These are phyloP conservation scores for Xylaria sp. DNA, from an alignment of 2,329 filamentous ascomycete species.

Conservation along the genomic window DNA sequence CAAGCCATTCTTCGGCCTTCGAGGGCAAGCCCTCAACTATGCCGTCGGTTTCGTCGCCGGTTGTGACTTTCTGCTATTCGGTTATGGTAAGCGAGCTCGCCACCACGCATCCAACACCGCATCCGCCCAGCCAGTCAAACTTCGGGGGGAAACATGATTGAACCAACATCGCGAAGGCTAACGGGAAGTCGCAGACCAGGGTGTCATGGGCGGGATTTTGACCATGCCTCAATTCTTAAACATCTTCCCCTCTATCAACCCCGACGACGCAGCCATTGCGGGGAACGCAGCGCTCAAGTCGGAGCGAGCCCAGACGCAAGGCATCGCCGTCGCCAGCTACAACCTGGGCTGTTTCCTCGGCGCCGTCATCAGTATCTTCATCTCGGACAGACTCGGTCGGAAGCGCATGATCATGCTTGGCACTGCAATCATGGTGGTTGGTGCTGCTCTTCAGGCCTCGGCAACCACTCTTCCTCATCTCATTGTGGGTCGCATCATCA, in stretches of 20 bases:
- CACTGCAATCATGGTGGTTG: conserved; percentile 62
- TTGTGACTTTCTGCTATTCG: conserved; percentile 71
- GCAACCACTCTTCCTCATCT: conserved; percentile 56
- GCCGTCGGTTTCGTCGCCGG: conserved; percentile 75
- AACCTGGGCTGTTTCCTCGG: conserved; percentile 65
- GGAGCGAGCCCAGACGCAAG: conserved; percentile 56
- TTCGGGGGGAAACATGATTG: conserved; percentile 8
- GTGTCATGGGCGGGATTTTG: conserved; percentile 77
- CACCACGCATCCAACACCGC: background rate
- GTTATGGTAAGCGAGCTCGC: conserved; percentile 51
- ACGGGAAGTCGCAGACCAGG: conserved; percentile 60
- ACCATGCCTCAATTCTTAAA: conserved; percentile 67
- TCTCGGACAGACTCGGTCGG: conserved; percentile 63
- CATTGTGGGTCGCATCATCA: conserved; percentile 59
- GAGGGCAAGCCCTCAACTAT: conserved; percentile 68
- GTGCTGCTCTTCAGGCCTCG: conserved; percentile 52
- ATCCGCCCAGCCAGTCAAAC: background rate
- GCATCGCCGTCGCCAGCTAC: conserved; percentile 61
- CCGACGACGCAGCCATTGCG: conserved; percentile 43
- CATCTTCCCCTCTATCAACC: conserved; percentile 60
- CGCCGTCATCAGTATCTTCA: conserved; percentile 51
- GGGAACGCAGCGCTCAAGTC: conserved; percentile 43
- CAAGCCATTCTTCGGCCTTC: conserved; percentile 65
- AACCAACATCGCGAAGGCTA: conserved; percentile 39
- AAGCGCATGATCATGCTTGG: conserved; percentile 62